These are phyloP conservation scores for Laburnicola sp. DNA, from an alignment of 2,329 filamentous ascomycete genomes.

Conservation along the genomic window DNA sequence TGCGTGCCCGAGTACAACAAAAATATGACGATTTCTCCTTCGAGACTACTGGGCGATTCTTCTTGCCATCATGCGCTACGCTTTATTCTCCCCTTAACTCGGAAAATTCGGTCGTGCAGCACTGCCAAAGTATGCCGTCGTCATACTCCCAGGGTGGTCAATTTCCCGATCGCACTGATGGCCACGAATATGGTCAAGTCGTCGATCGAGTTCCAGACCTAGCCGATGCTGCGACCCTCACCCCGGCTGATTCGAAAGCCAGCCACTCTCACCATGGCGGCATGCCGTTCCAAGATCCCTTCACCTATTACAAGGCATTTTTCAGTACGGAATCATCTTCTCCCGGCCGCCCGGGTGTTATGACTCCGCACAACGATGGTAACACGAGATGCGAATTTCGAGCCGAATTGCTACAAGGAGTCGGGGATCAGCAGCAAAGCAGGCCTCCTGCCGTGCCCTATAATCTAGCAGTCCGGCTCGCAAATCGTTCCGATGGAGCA, in stretches of 20 bases:
- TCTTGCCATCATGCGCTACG: constrained; percentile 17
- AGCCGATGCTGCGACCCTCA: constrained; percentile 15
- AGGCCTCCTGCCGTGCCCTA: constrained; percentile 26
- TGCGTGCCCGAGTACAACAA: background rate
- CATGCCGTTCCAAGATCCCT: constrained; percentile 20
- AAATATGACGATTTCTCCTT: background rate
- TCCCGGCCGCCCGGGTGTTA: constrained; percentile 4
- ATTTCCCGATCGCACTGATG: constrained; percentile 16
- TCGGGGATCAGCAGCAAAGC: constrained; percentile 20
- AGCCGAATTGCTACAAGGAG: constrained; percentile 6
- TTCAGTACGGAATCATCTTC: constrained; percentile 12
- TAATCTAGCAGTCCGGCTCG: constrained; percentile 29
- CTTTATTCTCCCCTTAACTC: constrained; percentile 17
- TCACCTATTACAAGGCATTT: constrained; percentile 27
- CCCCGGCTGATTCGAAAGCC: constrained; percentile 9
- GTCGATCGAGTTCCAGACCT: constrained; percentile 12
- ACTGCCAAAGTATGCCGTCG: constrained; percentile 10
- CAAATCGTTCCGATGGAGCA: constrained; percentile 39
- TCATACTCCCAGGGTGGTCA: constrained; percentile 6
- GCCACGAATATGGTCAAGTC: constrained; percentile 10
- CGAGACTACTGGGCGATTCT: constrained; percentile 4
- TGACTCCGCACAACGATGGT: constrained; percentile 17
- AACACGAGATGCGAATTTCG: constrained; percentile 11
- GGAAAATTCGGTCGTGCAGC: constrained; percentile 7
- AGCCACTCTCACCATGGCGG: constrained; percentile 10